phyloP scores from a whole-genome alignment of 345 rosid genomes.

The Trapa bicornis region DNA sequence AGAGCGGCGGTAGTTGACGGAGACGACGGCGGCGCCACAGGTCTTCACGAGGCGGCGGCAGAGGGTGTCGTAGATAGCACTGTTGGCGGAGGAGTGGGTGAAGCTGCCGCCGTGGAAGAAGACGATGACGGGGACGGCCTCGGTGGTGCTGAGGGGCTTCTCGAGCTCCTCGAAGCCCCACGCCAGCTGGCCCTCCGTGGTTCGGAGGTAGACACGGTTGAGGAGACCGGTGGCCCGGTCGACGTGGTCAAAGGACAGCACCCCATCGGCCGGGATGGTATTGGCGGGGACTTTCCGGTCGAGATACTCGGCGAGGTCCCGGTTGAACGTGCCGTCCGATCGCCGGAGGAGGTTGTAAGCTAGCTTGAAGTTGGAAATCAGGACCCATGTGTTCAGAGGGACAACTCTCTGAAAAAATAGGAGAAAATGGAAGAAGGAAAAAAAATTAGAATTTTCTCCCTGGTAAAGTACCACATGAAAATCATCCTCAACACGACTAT shows the following conservation, averaged over 20 bases:
- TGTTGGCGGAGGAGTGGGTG: constrained; percentile 86
- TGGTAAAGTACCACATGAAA: background rate
- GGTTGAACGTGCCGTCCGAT: constrained; percentile 80
- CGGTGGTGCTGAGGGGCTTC: constrained; percentile 55
- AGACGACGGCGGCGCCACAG: constrained; percentile 71
- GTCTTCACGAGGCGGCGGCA: constrained; percentile 66
- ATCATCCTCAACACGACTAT: background rate
- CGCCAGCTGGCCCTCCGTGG: constrained; percentile 23
- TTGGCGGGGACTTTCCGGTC: constrained; percentile 86
- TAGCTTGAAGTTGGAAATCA: constrained; percentile 91
- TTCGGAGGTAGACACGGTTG: constrained; percentile 55
- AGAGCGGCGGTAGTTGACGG: constrained; percentile 81
- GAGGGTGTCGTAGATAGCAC: constrained; percentile 86
- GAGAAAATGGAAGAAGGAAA: background rate
- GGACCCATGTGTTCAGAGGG: constrained; percentile 94
- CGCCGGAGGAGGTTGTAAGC: constrained; percentile 89
- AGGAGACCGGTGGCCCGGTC: constrained; percentile 63
- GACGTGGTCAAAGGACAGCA: constrained; percentile 83
- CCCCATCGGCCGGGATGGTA: constrained; percentile 65
- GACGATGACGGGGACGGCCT: constrained; percentile 62
- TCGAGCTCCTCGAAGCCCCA: constrained; percentile 46
- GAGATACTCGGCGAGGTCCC: constrained; percentile 88
- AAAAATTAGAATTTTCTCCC: background rate
- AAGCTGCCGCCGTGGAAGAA: constrained; percentile 98
- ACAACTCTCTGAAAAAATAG: constrained; percentile 56